Conservation (phyloP, 768 basidiomycete genomes). For the Rhizopogon vulgaris region DNA sequence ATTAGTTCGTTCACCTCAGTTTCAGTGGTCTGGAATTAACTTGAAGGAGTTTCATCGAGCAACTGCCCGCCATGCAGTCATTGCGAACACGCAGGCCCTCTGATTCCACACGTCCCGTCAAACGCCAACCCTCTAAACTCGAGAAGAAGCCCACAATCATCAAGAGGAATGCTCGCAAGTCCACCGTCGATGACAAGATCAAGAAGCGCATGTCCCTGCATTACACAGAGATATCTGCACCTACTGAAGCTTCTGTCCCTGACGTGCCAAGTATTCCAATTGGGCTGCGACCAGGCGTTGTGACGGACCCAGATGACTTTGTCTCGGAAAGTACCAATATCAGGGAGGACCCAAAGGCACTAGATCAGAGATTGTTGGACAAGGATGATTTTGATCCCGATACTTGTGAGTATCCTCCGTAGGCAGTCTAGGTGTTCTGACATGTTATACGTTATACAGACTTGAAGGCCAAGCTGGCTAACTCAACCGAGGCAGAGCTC, state of each 20-base stretch:
- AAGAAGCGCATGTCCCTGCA: conserved; percentile 95
- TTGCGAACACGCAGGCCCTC: conserved; percentile 48
- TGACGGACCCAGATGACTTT: conserved; percentile 42
- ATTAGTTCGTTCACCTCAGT: too few species aligned
- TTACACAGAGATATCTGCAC: conserved; percentile 81
- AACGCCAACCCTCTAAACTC: conserved; percentile 26
- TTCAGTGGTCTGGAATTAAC: too few species aligned
- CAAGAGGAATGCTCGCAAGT: conserved; percentile 41
- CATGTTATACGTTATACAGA: conserved; percentile 32
- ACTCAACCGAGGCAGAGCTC: conserved; percentile 80
- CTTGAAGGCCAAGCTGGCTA: conserved; percentile 81
- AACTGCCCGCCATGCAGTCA: conserved; percentile 41
- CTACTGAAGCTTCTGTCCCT: conserved; percentile 51
- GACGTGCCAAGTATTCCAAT: conserved; percentile 53
- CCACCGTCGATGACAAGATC: conserved; percentile 77
- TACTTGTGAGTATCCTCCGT: conserved; percentile 55
- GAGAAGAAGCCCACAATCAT: conserved; percentile 13
- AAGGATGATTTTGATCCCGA: conserved; percentile 84
- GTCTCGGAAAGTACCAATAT: conserved; percentile 31
- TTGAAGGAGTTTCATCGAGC: neutral
- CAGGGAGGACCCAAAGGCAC: conserved; percentile 52
- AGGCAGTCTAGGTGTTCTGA: neutral
- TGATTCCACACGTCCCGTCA: conserved; percentile 32
- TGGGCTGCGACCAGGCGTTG: conserved; percentile 30
- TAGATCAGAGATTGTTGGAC: conserved; percentile 59